A percentile compares a stretch with the other conserved stretches of the same genome.
Conservation (phyloP, 148 eudicot genomes). For the Limonium bicolor region DNA sequence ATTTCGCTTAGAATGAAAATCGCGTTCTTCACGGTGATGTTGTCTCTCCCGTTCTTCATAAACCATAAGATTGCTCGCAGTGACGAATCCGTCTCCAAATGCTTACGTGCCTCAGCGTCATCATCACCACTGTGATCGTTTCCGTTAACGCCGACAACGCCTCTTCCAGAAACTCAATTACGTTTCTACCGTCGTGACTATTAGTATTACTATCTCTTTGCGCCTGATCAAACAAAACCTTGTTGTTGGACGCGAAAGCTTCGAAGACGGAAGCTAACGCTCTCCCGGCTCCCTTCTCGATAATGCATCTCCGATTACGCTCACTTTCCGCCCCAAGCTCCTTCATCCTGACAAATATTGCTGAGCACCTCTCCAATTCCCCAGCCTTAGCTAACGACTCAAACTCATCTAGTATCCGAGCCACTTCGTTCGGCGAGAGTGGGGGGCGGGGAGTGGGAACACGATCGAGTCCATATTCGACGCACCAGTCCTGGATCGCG, state of each 20-base stretch:
- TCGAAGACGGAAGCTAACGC: neutral
- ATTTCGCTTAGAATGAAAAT: neutral
- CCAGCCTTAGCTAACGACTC: neutral
- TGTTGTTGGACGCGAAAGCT: neutral
- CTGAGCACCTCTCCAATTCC: neutral
- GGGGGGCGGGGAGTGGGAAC: conserved; percentile 6
- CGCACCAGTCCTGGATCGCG: conserved; percentile 9
- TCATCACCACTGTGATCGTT: neutral
- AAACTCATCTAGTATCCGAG: neutral
- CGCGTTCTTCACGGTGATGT: conserved; percentile 3
- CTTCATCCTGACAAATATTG: neutral
- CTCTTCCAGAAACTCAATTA: neutral
- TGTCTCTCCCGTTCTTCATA: neutral
- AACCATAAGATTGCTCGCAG: neutral
- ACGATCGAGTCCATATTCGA: conserved; percentile 2
- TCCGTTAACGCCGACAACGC: conserved; percentile 3
- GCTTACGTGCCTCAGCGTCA: neutral
- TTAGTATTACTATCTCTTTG: too few species aligned
- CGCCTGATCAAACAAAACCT: too few species aligned
- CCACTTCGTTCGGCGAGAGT: neutral
- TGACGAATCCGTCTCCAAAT: neutral
- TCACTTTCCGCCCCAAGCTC: conserved; percentile 1
- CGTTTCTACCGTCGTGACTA: neutral
- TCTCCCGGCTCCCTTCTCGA: neutral
- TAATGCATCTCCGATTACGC: neutral